phyloP scores from a whole-genome alignment of 805 yeast species.

The Limtongia smithiae region DNA sequence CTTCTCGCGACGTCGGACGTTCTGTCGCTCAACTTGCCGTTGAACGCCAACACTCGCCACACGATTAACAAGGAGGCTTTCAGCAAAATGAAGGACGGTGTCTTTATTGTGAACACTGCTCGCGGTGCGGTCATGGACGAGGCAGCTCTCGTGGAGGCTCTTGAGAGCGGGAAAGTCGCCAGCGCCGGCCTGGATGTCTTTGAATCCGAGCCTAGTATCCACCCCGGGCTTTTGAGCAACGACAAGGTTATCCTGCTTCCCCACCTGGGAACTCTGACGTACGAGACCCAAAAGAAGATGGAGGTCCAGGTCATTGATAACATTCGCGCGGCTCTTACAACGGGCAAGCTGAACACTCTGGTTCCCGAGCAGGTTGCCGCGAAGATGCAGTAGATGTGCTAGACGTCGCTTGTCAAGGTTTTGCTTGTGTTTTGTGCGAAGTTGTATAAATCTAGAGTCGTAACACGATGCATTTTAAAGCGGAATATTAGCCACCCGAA shows the following conservation, averaged over 20 bases:
- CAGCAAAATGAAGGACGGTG: slow-evolving; percentile 72
- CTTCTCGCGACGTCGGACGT: slow-evolving; percentile 63
- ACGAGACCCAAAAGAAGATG: slow-evolving; percentile 74
- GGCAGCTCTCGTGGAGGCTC: slow-evolving; percentile 47
- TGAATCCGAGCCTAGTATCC: slow-evolving; percentile 59
- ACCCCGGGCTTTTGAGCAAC: slow-evolving; percentile 50
- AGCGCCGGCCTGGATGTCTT: slow-evolving; percentile 63
- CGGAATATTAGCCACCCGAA: neutral
- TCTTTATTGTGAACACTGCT: slow-evolving; percentile 76
- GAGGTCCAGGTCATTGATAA: slow-evolving; percentile 74
- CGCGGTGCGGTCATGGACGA: slow-evolving; percentile 79
- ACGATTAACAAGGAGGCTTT: slow-evolving; percentile 59
- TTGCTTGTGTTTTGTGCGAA: neutral
- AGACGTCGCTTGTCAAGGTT: neutral
- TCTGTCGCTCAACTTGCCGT: slow-evolving; percentile 71
- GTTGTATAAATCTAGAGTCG: neutral
- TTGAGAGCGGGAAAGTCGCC: slow-evolving; percentile 52
- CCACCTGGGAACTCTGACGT: slow-evolving; percentile 82
- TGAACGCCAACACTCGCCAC: slow-evolving; percentile 68
- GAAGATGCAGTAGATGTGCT: slow-evolving; percentile 9
- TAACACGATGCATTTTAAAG: neutral
- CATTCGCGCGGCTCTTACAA: slow-evolving; percentile 51
- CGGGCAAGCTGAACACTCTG: slow-evolving; percentile 66
- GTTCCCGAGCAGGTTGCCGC: slow-evolving; percentile 63
- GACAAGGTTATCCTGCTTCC: slow-evolving; percentile 67